Evolutionary conservation across 106 monocot genomes (phyloP).

Genomic region (Dioscorea alata): DNA sequence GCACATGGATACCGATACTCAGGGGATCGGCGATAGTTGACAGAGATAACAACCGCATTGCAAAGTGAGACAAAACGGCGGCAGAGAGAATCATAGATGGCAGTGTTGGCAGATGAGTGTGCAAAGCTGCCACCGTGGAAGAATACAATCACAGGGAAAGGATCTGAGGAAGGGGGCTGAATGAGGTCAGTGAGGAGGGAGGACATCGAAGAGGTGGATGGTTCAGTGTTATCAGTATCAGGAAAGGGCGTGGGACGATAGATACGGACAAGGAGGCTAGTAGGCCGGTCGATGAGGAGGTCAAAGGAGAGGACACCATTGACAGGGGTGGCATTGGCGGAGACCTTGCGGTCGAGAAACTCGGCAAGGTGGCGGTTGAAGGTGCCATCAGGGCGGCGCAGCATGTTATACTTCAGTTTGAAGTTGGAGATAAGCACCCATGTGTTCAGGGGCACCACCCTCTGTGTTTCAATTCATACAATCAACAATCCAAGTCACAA

Average conservation of each 20-base stretch:
- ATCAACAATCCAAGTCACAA: not conserved
- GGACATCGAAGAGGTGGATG: not conserved
- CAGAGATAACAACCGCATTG: slow-evolving; percentile 72
- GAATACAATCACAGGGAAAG: slow-evolving; percentile 84
- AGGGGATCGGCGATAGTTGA: slow-evolving; percentile 80
- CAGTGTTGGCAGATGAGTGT: slow-evolving; percentile 82
- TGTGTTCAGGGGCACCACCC: slow-evolving; percentile 86
- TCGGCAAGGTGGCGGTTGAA: slow-evolving; percentile 87
- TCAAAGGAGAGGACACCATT: slow-evolving; percentile 77
- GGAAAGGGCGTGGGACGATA: slow-evolving; percentile 47
- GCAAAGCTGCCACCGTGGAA: slow-evolving; percentile 96
- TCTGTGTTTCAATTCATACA: slow-evolving; percentile 28
- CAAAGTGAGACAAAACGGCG: slow-evolving; percentile 67
- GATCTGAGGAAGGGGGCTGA: slow-evolving; percentile 24
- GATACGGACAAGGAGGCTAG: slow-evolving; percentile 70
- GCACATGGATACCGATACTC: slow-evolving; percentile 81
- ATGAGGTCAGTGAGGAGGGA: slow-evolving; percentile 30
- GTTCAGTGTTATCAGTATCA: no score
- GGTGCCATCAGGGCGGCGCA: slow-evolving; percentile 86
- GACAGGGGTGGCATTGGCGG: slow-evolving; percentile 61
- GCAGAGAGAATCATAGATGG: slow-evolving; percentile 88
- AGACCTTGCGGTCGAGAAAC: slow-evolving; percentile 78
- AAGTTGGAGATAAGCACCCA: slow-evolving; percentile 97
- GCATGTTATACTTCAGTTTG: slow-evolving; percentile 92
- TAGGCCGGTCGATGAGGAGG: slow-evolving; percentile 49